These are phyloP conservation scores for Hypoxylon rubiginosum DNA, from an alignment of 2,329 filamentous ascomycete genomes.

Conservation along the genomic window DNA sequence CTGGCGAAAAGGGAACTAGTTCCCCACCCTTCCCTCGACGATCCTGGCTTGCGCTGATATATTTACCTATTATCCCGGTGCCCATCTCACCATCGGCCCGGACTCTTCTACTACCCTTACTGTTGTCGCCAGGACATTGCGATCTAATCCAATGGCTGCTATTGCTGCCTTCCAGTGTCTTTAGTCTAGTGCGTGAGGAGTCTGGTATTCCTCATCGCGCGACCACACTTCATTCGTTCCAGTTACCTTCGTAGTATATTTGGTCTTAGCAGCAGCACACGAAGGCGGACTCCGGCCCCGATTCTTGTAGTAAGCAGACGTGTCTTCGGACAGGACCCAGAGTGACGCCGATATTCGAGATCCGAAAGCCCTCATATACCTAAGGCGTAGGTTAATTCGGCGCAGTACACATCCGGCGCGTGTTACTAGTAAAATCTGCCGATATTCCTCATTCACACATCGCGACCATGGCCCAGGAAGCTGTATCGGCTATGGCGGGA, in stretches of 20 bases:
- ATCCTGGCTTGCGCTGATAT: conserved; percentile 42
- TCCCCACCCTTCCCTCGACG: conserved; percentile 45
- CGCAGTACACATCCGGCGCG: conserved; percentile 13
- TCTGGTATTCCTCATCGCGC: conserved; percentile 54
- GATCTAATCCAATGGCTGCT: conserved; percentile 45
- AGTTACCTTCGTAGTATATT: conserved; percentile 26
- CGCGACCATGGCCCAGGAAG: conserved; percentile 57
- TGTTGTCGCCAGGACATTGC: conserved; percentile 41
- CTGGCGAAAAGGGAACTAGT: conserved; percentile 44
- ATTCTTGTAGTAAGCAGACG: conserved; percentile 28
- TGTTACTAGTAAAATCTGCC: conserved; percentile 18
- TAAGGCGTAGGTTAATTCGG: conserved; percentile 4
- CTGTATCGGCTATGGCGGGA: conserved; percentile 52
- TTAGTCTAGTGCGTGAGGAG: conserved; percentile 51
- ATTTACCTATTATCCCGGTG: conserved; percentile 42
- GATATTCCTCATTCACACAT: conserved; percentile 10
- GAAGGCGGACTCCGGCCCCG: conserved; percentile 13
- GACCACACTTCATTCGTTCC: conserved; percentile 39
- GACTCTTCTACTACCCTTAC: conserved; percentile 29
- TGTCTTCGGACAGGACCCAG: conserved; percentile 9
- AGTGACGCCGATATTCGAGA: conserved; percentile 13
- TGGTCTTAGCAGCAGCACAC: conserved; percentile 14
- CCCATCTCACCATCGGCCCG: conserved; percentile 42
- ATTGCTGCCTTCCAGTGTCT: conserved; percentile 42
- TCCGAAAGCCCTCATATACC: conserved; percentile 10